Evolutionary conservation across 495 filamentous ascomycete species (phyloP).

Genomic region (Aspergillus avenaceus): DNA sequence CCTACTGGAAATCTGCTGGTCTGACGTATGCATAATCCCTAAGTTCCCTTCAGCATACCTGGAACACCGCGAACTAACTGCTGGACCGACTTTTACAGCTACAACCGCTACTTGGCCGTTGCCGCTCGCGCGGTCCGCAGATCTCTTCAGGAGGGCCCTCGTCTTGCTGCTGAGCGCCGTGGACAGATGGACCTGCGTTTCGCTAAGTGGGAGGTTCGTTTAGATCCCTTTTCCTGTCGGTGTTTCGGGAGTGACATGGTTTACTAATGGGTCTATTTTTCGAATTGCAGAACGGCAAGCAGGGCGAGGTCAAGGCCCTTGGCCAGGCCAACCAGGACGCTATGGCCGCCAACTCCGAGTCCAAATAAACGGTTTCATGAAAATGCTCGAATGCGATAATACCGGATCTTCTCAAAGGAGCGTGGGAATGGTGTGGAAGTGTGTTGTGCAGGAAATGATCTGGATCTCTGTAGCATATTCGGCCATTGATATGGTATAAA

Average conservation of each 20-base stretch:
- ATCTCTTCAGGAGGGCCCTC: slow-evolving; percentile 89
- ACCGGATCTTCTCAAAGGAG: slow-evolving; percentile 18
- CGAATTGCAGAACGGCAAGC: slow-evolving; percentile 83
- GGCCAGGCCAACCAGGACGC: slow-evolving; percentile 66
- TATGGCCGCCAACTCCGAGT: slow-evolving; percentile 42
- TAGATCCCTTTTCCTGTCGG: neutral
- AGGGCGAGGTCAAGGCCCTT: slow-evolving; percentile 77
- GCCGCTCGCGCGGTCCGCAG: slow-evolving; percentile 62
- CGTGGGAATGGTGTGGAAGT: slow-evolving; percentile 14
- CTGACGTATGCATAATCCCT: slow-evolving; percentile 67
- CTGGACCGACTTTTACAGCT: slow-evolving; percentile 37
- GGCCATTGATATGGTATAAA: slow-evolving; percentile 20
- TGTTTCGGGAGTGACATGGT: slow-evolving; percentile 13
- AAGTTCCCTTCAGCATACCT: neutral
- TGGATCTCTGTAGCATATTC: slow-evolving; percentile 46
- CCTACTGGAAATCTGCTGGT: slow-evolving; percentile 97
- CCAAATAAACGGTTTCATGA: slow-evolving; percentile 33
- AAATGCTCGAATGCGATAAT: slow-evolving; percentile 8
- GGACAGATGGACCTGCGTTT: slow-evolving; percentile 88
- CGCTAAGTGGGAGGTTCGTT: slow-evolving; percentile 93
- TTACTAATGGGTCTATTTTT: slow-evolving; percentile 18
- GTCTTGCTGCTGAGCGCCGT: slow-evolving; percentile 81
- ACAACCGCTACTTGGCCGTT: slow-evolving; percentile 54
- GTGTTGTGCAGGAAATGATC: slow-evolving; percentile 14
- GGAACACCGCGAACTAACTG: slow-evolving; percentile 6